phyloP scores from a whole-genome alignment of 345 rosid genomes.

The Dipteronia dyeriana region DNA sequence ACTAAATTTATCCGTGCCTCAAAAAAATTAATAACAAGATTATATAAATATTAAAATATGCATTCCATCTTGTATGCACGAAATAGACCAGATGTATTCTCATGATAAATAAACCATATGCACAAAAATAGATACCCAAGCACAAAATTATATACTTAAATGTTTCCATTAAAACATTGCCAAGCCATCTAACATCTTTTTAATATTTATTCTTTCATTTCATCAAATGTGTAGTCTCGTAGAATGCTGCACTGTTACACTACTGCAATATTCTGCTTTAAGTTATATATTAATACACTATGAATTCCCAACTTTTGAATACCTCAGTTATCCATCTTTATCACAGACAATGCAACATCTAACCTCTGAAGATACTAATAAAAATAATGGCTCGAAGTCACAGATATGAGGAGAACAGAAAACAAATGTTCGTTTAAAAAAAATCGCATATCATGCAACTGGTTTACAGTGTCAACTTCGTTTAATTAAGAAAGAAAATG shows the following conservation, averaged over 20 bases:
- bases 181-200: not conserved
- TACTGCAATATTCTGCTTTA: not conserved
- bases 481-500: not conserved
- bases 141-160: not conserved
- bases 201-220: not conserved
- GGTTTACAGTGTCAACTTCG: not conserved
- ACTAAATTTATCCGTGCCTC: no score
- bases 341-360: not conserved
- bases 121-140: no score
- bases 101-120: not conserved
- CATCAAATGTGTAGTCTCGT: not conserved
- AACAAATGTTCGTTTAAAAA: not conserved
- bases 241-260: slow-evolving; percentile 1
- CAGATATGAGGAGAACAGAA: not conserved
- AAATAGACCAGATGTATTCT: not conserved
- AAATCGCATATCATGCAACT: not conserved
- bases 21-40: not conserved
- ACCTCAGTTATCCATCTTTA: not conserved
- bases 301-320: not conserved
- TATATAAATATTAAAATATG: not conserved
- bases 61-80: not conserved
- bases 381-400: not conserved
- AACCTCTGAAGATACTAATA: not conserved
- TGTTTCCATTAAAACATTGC: not conserved
- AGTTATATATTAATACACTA: not conserved